Base-by-base conservation (phyloP, 768 basidiomycete species). In the Macrolepiota fuliginosa region DNA sequence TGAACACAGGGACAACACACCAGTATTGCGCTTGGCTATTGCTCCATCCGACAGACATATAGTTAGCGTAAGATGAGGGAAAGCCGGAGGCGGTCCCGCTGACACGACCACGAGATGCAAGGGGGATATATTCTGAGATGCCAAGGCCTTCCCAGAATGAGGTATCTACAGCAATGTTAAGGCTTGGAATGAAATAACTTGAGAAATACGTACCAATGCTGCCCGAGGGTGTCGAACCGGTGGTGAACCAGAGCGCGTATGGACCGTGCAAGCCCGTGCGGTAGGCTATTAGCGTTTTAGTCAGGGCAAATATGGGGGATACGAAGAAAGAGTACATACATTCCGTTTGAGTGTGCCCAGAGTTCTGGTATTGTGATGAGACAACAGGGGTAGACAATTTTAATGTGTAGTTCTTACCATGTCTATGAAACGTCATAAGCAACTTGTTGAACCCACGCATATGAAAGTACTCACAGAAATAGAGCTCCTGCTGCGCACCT, bases 191-290 rank as follows among this genome's bases (percentile, higher is more conserved):
- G 32, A 25, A 39, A 25, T 35, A 22, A 49, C 11, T 61, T 54
- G 36, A 17, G 27, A 35, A 27, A 32, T 39, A 66, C 62, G 63
- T 62, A 72, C 72, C 70, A 46, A 73, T 62, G 29, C 53, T 57
- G 15, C 69, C 61, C 11, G 74, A 70, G 35, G 76, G 77, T 12
- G 71, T 59, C 11, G 69, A 55, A 36, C 76, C 74, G 45, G 72
- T 70, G n/a, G 73, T 75, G 62, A 77, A 76, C 66, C 67, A 73
- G 25, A 80, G 71, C n/a, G 76, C 75, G 61, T 76, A 77, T 2
- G 76, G 76, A 6, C 76, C 76, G 50, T 73, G 70, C 40, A 77
- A 61, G 35, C 76, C 76, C 65, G 68, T 73, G 6, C 74, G 73
- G 60, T 69, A 60, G 17, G 69, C 71, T 72, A 17, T 57, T n/a